Evolutionary conservation across 2,329 filamentous ascomycete species (phyloP).

Genomic region (Cladosporium sp.): DNA sequence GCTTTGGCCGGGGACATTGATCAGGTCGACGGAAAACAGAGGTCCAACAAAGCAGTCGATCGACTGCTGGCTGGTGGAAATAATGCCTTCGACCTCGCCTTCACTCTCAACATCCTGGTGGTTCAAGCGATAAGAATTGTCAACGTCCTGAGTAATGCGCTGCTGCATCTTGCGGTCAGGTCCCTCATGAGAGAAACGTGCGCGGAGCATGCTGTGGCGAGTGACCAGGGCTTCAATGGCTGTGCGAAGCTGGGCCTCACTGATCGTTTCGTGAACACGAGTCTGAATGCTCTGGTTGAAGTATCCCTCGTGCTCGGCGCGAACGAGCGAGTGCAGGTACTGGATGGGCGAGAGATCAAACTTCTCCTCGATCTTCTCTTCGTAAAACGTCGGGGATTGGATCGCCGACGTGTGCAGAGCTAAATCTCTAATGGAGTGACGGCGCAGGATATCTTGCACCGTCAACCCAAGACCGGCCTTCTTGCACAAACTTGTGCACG

Average conservation of each 20-base stretch:
- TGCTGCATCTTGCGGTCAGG: conserved; percentile 31
- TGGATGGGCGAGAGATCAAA: conserved; percentile 9
- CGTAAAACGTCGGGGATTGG: neutral
- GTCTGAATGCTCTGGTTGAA: conserved; percentile 13
- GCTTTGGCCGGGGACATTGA: conserved; percentile 26
- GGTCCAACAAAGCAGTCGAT: conserved; percentile 29
- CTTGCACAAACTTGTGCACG: conserved; percentile 35
- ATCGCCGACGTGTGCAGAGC: conserved; percentile 8
- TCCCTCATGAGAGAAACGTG: conserved; percentile 26
- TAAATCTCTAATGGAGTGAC: conserved; percentile 16
- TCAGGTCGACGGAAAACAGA: conserved; percentile 37
- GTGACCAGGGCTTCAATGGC: conserved; percentile 27
- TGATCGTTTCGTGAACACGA: neutral
- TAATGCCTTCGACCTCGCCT: conserved; percentile 20
- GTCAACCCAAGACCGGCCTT: conserved; percentile 20
- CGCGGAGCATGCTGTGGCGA: conserved; percentile 37
- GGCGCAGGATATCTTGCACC: conserved; percentile 39
- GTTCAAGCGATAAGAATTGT: conserved; percentile 11
- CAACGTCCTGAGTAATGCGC: conserved; percentile 23
- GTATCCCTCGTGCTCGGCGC: conserved; percentile 5
- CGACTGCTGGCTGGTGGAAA: conserved; percentile 21
- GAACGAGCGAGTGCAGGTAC: conserved; percentile 10
- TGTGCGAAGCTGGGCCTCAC: neutral
- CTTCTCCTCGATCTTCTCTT: conserved; percentile 1
- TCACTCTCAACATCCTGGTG: conserved; percentile 10